Base-by-base conservation (phyloP, 2,329 filamentous ascomycete genomes). In the Alternaria sp. region DNA sequence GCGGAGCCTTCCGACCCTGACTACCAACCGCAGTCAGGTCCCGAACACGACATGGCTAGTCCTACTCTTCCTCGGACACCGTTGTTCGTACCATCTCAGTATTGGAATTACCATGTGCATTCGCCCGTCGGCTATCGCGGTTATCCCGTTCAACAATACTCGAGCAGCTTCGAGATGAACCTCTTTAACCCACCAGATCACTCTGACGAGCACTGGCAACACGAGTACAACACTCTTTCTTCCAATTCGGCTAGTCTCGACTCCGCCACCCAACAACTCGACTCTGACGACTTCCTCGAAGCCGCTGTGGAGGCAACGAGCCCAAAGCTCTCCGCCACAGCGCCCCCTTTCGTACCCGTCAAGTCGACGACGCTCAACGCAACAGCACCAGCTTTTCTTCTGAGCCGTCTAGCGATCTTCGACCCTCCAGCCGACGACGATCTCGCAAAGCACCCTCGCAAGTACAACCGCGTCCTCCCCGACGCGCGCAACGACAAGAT, bases 221-320 rank as follows among this genome's bases (percentile, higher is more conserved):
- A 45, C 11, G 43, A 45, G 6, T 21, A 13, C 17, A 1, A 45
- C n/a, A 44, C n/a, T 19, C 4, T 7, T n/a, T 5, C 43, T 1
- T 21, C 19, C 17, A 21, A 17, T 3, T 0, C 4, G n/a, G 17
- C 3, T 12, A 45, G 10, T 21, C 0, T 45, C 43, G 17, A 5
- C 10, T 17, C 17, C 5, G 11, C 12, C 3, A 19, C 12, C 3
- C n/a, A 40, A 5, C 13, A 2, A 6, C 0, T 5, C n/a, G 3
- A 12, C 25, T 8, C 5, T 17, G 15, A 21, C 19, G 15, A 28
- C 45, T 21, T 28, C 21, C 9, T 45, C 6, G 30, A n/a, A n/a
- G 1, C 30, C 23, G 1, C 54, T 51, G 21, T 23, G 49, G 13
- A 10, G 10, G 44, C 17, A 23, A 25, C 1, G n/a, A 13, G 47